Conservation (phyloP, 108 stramenopile genomes). For the Discostella pseudostelligera region DNA sequence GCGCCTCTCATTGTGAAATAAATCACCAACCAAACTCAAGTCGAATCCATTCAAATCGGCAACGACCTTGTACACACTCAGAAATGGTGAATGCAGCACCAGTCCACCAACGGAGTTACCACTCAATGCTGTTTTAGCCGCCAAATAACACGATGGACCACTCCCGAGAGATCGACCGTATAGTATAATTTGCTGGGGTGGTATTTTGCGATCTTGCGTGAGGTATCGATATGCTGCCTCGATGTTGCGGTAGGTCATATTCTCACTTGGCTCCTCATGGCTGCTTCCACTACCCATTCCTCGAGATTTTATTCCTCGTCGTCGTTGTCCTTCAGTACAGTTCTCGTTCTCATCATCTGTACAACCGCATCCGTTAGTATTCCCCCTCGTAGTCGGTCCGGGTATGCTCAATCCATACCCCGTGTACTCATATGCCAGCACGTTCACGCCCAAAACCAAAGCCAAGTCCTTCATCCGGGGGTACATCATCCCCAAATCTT, state of each 20-base stretch:
- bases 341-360: not conserved
- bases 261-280: conserved; percentile 34
- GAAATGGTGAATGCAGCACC: conserved; percentile 60
- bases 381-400: not conserved
- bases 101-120: conserved; percentile 64
- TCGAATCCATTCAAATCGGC: conserved; percentile 40
- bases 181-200: conserved; percentile 40
- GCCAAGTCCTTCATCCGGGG: conserved; percentile 51
- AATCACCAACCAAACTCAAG: conserved; percentile 37
- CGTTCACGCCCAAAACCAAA: conserved; percentile 57
- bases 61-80: conserved; percentile 51
- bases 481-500: conserved; percentile 70
- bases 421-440: conserved; percentile 82
- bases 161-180: conserved; percentile 67
- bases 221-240: conserved; percentile 47
- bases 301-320: conserved; percentile 4
- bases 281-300: not conserved
- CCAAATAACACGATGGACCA: conserved; percentile 73
- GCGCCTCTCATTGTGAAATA: conserved; percentile 51
- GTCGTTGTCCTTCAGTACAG: not conserved
- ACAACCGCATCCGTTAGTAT: too few species aligned
- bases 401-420: conserved; percentile 64
- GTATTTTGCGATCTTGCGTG: conserved; percentile 23
- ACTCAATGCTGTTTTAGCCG: conserved; percentile 51
- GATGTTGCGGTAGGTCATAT: conserved; percentile 53